Evolutionary conservation across 306 rosid species (phyloP).

Genomic region (Pterocarpus santalinus): DNA sequence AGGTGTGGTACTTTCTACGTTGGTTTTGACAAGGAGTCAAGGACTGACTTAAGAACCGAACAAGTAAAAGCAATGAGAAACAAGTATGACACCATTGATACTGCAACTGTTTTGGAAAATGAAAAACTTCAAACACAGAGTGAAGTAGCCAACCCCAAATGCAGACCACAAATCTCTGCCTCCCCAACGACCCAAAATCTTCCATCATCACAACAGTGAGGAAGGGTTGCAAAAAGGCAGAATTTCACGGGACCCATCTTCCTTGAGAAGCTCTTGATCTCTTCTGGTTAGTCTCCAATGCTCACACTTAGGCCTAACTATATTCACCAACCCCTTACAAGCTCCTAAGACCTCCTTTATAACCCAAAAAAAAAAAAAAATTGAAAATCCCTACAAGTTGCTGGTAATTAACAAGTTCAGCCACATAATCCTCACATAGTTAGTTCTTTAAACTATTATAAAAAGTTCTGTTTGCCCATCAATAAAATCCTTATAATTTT

Average conservation of each 20-base stretch:
- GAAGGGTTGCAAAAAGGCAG: slow-evolving; percentile 3
- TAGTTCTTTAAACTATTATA: background rate
- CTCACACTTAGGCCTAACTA: background rate
- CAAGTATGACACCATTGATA: background rate
- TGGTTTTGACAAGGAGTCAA: background rate
- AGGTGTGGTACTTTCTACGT: background rate
- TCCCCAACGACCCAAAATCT: background rate
- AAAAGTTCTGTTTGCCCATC: background rate
- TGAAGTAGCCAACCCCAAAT: slow-evolving; percentile 8
- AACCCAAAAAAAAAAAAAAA: background rate
- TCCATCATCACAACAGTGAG: background rate
- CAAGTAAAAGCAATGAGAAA: background rate
- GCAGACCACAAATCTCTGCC: slow-evolving; percentile 7
- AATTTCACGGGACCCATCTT: slow-evolving; percentile 21
- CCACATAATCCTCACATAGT: background rate
- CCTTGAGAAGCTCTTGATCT: background rate
- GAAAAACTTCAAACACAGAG: slow-evolving; percentile 2
- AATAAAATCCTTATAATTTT: background rate
- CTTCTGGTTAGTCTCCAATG: background rate
- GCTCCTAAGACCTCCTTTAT: background rate
- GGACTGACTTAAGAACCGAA: background rate
- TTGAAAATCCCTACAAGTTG: too few relatives aligned
- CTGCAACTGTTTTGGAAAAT: background rate
- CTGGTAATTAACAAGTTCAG: background rate
- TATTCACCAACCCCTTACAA: background rate